A percentile compares a stretch with the other conserved stretches of the same genome.
These are phyloP conservation scores for Glycine latifolia DNA, from an alignment of 306 rosid species.

Conservation along the genomic window DNA sequence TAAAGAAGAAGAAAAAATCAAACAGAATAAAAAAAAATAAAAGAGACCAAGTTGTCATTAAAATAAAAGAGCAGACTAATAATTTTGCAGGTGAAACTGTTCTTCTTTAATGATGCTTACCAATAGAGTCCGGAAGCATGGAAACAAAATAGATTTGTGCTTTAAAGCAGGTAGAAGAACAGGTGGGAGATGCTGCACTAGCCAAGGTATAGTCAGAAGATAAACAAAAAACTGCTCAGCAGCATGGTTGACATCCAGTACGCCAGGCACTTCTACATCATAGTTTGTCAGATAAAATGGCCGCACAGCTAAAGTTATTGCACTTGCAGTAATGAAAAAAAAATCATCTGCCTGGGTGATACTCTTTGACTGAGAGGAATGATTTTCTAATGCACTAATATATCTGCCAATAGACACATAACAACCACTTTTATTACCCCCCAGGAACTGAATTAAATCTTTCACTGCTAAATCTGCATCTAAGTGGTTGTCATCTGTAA, in stretches of 20 bases:
- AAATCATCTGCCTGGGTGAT: conserved; percentile 61
- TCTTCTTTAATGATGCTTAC: conserved; percentile 68
- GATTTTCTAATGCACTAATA: conserved; percentile 60
- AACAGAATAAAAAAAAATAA: conserved; percentile 27
- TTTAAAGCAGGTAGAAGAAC: conserved; percentile 84
- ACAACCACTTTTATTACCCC: conserved; percentile 68
- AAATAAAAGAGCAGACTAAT: conserved; percentile 27
- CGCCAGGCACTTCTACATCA: conserved; percentile 50
- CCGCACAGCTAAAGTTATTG: conserved; percentile 84
- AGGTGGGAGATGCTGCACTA: conserved; percentile 75
- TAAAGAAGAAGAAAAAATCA: neutral
- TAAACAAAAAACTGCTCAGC: conserved; percentile 68
- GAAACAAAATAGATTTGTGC: conserved; percentile 80
- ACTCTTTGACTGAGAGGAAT: conserved; percentile 51
- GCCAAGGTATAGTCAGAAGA: conserved; percentile 83
- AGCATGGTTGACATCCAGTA: conserved; percentile 60
- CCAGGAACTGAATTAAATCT: conserved; percentile 72
- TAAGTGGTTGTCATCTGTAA: conserved; percentile 50
- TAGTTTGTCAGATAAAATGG: conserved; percentile 67
- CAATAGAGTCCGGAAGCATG: conserved; percentile 82
- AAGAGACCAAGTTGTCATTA: conserved; percentile 25
- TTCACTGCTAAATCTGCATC: conserved; percentile 70
- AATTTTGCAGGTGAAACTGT: conserved; percentile 27
- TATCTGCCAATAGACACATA: conserved; percentile 75
- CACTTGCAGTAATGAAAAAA: conserved; percentile 83